Base-by-base conservation (phyloP, 1,284 basidiomycete species). In the Rhizoctonia solani region DNA sequence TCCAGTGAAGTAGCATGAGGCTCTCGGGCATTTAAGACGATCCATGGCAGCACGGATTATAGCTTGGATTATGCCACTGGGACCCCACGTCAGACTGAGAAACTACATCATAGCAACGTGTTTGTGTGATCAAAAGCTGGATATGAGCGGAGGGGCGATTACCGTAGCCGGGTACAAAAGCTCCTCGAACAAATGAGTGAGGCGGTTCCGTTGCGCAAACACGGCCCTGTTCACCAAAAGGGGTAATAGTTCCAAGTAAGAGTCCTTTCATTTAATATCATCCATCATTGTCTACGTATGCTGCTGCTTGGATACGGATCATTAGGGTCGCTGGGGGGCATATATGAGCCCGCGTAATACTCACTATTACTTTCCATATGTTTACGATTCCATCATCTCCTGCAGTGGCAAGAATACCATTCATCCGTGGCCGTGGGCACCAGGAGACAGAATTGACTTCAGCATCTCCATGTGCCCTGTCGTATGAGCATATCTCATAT, bases 321-420 rank as follows among this genome's bases (percentile, higher is more conserved):
- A 29, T 53, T 53, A 53, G 50, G 41, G 32, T 44, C 19, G 3
- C 41, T 44, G 4, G 16, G n/a, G n/a, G 16, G 8, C 13, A 11
- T 13, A 29, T 19, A 39, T 32, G 61, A 41, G n/a, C 41, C 41
- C 41, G n/a, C 4, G 41, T 37, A 50, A 42, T 19, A 54, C 61
- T 65, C 39, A 65, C 61, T 27, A 50, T 30, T 41, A 73, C 66
- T 37, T 47, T 72, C 83, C 83, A 85, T 1, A 84, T 77, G 70
- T 78, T 80, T 49, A 85, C 77, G 32, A 75, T 74, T 23, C 83
- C 83, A 72, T 84, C 83, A 71, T 85, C 84, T 4, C 81, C 83
- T 11, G 80, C 81, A 61, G 79, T 82, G 0, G 81, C 81, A 27
- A 85, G 74, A 69, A 83, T 73, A 8, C 66, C 59, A 27, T 72